Evolutionary conservation across 768 basidiomycete species (phyloP).

Genomic region (Tephrocybe sp.): DNA sequence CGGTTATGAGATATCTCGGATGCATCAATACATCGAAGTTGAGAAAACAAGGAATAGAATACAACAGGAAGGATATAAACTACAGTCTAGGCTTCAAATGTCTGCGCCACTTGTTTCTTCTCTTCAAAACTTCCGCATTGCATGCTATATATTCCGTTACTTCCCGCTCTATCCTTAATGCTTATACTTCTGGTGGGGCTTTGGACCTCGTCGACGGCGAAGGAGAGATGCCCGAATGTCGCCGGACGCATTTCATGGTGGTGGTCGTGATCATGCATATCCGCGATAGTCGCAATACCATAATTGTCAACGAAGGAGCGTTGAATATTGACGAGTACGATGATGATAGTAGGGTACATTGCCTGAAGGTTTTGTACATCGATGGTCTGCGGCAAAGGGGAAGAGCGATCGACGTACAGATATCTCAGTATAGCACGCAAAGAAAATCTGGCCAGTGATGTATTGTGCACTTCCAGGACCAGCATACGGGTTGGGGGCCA

Average conservation of each 20-base stretch:
- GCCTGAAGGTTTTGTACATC: not conserved
- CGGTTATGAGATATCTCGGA: no score
- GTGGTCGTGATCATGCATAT: no score
- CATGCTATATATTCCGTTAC: not conserved
- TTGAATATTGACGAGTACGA: constrained; percentile 2
- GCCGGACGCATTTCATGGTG: not conserved
- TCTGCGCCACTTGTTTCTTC: not conserved
- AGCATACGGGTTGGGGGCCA: not conserved
- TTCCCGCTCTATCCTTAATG: not conserved
- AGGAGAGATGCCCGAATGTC: constrained; percentile 6
- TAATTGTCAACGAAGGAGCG: constrained; percentile 2
- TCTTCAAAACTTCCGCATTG: not conserved
- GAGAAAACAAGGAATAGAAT: no score
- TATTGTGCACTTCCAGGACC: not conserved
- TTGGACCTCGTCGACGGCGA: not conserved
- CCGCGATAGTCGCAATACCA: not conserved
- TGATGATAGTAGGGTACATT: not conserved
- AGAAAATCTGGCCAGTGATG: constrained; percentile 1
- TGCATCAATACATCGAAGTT: no score
- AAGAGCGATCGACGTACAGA: not conserved
- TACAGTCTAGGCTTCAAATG: no score
- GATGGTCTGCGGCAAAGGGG: not conserved
- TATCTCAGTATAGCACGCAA: constrained; percentile 1
- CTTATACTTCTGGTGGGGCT: not conserved
- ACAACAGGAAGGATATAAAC: no score